Conservation (phyloP, 208 protist species). For the Wallacemonas sp. region DNA sequence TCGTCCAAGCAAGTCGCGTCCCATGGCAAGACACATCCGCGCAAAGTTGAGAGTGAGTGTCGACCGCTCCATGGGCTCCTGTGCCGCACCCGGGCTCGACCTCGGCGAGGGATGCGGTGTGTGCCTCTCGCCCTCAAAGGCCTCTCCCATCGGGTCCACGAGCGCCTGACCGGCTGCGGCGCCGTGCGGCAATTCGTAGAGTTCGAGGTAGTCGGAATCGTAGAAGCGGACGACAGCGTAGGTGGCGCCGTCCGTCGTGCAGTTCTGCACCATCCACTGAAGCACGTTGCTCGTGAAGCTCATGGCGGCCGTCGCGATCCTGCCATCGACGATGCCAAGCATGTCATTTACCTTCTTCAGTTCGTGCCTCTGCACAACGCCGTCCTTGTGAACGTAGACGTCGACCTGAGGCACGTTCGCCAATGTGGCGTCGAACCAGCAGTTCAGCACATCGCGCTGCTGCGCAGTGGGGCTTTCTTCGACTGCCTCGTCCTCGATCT, state of each 20-base stretch:
- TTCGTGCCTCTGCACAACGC: slow-evolving; percentile 71
- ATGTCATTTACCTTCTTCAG: slow-evolving; percentile 71
- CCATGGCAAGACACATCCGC: slow-evolving; percentile 72
- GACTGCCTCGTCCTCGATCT: slow-evolving; percentile 37
- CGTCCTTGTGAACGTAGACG: slow-evolving; percentile 75
- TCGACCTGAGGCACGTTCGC: slow-evolving; percentile 79
- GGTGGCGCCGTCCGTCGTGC: slow-evolving; percentile 52
- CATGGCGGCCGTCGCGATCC: slow-evolving; percentile 75
- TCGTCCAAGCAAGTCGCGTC: slow-evolving; percentile 35
- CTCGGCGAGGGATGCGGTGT: not conserved
- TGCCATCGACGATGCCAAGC: slow-evolving; percentile 53
- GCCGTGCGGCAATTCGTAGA: slow-evolving; percentile 60
- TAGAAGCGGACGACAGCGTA: slow-evolving; percentile 68
- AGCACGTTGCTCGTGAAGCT: slow-evolving; percentile 77
- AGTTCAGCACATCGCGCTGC: slow-evolving; percentile 54
- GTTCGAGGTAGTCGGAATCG: slow-evolving; percentile 46
- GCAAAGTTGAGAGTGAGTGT: slow-evolving; percentile 61
- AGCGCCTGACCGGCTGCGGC: not conserved
- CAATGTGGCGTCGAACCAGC: slow-evolving; percentile 84
- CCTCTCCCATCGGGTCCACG: not conserved
- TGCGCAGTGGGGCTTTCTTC: slow-evolving; percentile 26
- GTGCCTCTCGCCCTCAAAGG: not conserved
- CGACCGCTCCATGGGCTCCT: slow-evolving; percentile 14
- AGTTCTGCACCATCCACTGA: slow-evolving; percentile 70
- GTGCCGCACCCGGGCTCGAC: not conserved